Evolutionary conservation across 2,329 filamentous ascomycete genomes (phyloP), one percentile per base, ranked within the genome.

Genomic region (Cryphonectria japonica): DNA sequence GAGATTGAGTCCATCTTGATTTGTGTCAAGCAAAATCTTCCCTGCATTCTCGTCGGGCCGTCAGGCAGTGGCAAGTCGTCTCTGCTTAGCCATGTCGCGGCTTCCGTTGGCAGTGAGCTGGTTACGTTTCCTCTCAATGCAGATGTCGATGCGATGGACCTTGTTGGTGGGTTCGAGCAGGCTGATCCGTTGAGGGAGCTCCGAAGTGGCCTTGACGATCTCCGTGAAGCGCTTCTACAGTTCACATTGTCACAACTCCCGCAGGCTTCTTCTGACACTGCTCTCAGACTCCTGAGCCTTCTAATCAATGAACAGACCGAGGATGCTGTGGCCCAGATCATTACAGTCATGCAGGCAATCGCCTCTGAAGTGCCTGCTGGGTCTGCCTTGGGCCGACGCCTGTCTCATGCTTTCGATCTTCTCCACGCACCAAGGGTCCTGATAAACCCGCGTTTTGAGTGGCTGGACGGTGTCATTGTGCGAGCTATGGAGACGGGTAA

Each of bases 131-230:
- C 95, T 0, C 89, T 99, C 82, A 99, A 97, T 78, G 92, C 95
- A 8, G 97, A 99, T 76, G 93, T 97, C 61, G 96, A 99, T 79
- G 95, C 95, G 0, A 97, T 97, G 90, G 96, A 99, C 80, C 88
- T 99, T 69, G 93, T 99, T 70, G 96, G 96, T 77, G 96, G 96
- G 0, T 99, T 97, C 78, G 96, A 99, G 79, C 96, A 99, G 81
- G 91, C 93, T 26, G 96, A 99, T 78, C 90, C 93, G 32, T 86
- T 92, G 67, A 88, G 95, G 69, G 89, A 92, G 73, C 84, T 93
- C 5, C 90, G 92, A 68, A 83, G 85, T n/a, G 85, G 89, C 74
- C 78, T 91, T 8, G 79, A 83, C 37, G 76, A 77, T 39, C 74
- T 85, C 2, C 73, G 74, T 37, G 76, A 76, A 16, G 77, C 80